Base-by-base conservation (phyloP, 805 yeast species). In the Teunomyces atbi region DNA sequence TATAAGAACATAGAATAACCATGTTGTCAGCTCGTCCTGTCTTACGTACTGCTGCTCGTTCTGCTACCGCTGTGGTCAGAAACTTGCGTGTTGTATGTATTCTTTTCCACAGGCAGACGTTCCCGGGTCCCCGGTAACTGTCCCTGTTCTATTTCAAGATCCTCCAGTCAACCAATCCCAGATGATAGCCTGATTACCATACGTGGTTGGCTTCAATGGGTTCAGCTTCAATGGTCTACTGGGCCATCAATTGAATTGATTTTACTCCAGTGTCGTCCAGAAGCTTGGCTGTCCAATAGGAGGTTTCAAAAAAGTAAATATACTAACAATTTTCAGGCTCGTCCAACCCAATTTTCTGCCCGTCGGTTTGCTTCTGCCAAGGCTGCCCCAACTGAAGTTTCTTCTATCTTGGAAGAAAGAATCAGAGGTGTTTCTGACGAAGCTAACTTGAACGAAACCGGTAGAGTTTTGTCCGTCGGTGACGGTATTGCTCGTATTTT, bases 401-500 rank as follows among this genome's bases (percentile, higher is more conserved):
- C 99, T 61, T 89, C 98, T 52, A 94, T 94, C 79, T 84, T 94
- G 70, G 99, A 94, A 82, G 96, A 94, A 77, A 90, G 96, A 80
- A 94, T 94, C 81, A 91, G 97, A 82, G 99, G 99, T 79, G 95
- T 92, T 65, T 84, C 96, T 57, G 94, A 89, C 68, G 98, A 92
- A 77, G 89, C 97, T 65, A 84, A 89, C 86, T 85, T 94, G 69
- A 89, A 94, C 77, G 99, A 94, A 81, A 95, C 99, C 71, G 99
- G 99, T 76, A 89, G 96, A 79, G 99, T 94, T 69, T 82, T 94
- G 71, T 86, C 97, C 61, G 97, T 94, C 70, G 99, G 99, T 87
- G 99, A 94, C 78, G 99, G 99, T 94, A 94, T 94, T 73, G 99
- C 99, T 74, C 95, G 98, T 84, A 96, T 94, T 69, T 94, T 88